A percentile compares a stretch with the other conserved stretches of the same genome.
Evolutionary conservation across 2,329 filamentous ascomycete species (phyloP).

Genomic region (Aspergillus oerlinghausenensis): DNA sequence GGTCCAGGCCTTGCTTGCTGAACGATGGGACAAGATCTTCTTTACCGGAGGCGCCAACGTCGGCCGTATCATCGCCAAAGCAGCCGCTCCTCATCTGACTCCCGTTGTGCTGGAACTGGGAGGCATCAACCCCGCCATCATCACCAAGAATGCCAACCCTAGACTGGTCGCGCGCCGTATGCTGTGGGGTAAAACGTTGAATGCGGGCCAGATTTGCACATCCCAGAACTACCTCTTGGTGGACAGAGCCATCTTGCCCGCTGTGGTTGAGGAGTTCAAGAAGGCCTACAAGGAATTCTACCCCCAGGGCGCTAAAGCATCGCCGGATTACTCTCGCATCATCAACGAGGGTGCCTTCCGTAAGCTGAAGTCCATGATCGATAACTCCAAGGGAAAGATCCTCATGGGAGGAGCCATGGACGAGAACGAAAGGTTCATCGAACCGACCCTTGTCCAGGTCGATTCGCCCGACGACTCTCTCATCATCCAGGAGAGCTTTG

Average conservation of each 20-base stretch:
- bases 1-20: slow-evolving; percentile 73
- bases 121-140: slow-evolving; percentile 84
- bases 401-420: slow-evolving; percentile 82
- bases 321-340: slow-evolving; percentile 73
- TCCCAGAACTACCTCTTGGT: slow-evolving; percentile 89
- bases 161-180: slow-evolving; percentile 76
- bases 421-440: slow-evolving; percentile 74
- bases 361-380: slow-evolving; percentile 87
- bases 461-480: slow-evolving; percentile 70
- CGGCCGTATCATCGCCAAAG: slow-evolving; percentile 82
- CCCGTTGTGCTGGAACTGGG: slow-evolving; percentile 87
- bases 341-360: slow-evolving; percentile 75
- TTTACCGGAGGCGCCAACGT: slow-evolving; percentile 81
- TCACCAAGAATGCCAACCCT: slow-evolving; percentile 78
- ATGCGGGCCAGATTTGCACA: slow-evolving; percentile 87
- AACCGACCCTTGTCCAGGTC: slow-evolving; percentile 87
- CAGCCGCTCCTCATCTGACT: slow-evolving; percentile 82
- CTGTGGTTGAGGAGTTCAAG: slow-evolving; percentile 71
- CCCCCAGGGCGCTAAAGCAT: slow-evolving; percentile 73
- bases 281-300: slow-evolving; percentile 71
- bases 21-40: slow-evolving; percentile 97
- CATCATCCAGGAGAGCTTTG: slow-evolving; percentile 81
- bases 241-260: slow-evolving; percentile 66
- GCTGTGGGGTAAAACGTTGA: slow-evolving; percentile 82
- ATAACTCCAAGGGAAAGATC: slow-evolving; percentile 75